phyloP scores from a whole-genome alignment of 2,329 filamentous ascomycete species.

The Penicillium sp. region DNA sequence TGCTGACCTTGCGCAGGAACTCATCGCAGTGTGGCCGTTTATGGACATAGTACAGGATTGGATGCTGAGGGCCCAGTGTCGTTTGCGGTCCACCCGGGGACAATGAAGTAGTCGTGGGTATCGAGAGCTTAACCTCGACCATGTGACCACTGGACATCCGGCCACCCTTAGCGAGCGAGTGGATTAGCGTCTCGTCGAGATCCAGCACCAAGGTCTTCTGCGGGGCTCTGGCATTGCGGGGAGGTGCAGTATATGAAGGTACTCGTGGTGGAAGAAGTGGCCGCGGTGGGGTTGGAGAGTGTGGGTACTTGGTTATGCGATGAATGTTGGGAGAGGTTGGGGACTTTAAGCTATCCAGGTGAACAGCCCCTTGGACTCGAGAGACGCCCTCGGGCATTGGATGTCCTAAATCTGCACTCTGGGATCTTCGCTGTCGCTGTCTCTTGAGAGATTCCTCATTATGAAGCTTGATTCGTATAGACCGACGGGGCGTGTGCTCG shows the following conservation, averaged over 20 bases:
- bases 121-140: conserved; percentile 79
- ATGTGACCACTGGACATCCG: conserved; percentile 95
- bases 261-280: conserved; percentile 82
- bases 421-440: conserved; percentile 45
- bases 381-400: conserved; percentile 20
- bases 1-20: conserved; percentile 84
- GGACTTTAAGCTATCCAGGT: conserved; percentile 77
- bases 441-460: conserved; percentile 67
- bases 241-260: conserved; percentile 65
- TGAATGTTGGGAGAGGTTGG: conserved; percentile 69
- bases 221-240: conserved; percentile 41
- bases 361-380: conserved; percentile 44
- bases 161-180: conserved; percentile 93
- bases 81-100: conserved; percentile 50
- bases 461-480: conserved; percentile 83
- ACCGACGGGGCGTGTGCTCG: conserved; percentile 64
- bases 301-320: conserved; percentile 78
- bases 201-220: conserved; percentile 94
- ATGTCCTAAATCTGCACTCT: conserved; percentile 25
- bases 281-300: conserved; percentile 76
- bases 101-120: conserved; percentile 34
- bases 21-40: conserved; percentile 96
- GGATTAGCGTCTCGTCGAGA: conserved; percentile 92
- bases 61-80: conserved; percentile 73
- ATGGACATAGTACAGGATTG: conserved; percentile 96